Evolutionary conservation across 2,329 filamentous ascomycete species (phyloP), one percentile per base, ranked within the genome.

Genomic region (Akanthomyces muscarius): DNA sequence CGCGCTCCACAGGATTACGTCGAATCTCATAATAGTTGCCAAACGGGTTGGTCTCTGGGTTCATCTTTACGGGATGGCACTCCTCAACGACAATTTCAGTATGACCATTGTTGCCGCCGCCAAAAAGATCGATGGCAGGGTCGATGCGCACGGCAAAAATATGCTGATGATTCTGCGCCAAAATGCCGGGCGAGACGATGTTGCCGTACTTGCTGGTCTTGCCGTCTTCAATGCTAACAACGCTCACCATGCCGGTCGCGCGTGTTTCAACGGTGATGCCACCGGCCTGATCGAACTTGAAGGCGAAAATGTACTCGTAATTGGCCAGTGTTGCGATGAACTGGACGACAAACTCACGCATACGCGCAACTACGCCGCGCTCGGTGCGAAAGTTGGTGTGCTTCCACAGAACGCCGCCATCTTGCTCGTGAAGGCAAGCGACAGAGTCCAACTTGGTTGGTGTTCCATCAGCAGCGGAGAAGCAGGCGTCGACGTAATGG

Each of bases 91-190:
- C 72, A 6, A 87, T 73, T 0, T 80, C 81, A 65, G 86, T 88
- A 2, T 77, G 72, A 69, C 68, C 81, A 67, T 25, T 80, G 75
- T 66, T 65, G 64, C 68, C 54, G 68, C 28, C 80, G 75, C 66
- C 67, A 65, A 68, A 77, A 30, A 66, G 71, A 66, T 89, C 86
- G 45, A 89, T 80, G 10, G 83, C 83, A 0, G 87, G 86, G 67
- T 91, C 87, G 55, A 90, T 83, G 1, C 88, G 81, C 48, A 86
- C 74, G 28, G 79, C 82, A 70, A 91, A 90, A 50, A 90, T 80
- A 73, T 91, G 88, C 71, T 91, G 88, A 67, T 91, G 86, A 71
- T 89, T 86, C 65, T 86, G 86, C 0, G 88, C 88, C 1, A 90
- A 75, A 0, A 87, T 83, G 0, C 88, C 88, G 0, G 85, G 83